Evolutionary conservation across 2,329 filamentous ascomycete genomes (phyloP).

Genomic region (Microdochium trichocladiopsis): DNA sequence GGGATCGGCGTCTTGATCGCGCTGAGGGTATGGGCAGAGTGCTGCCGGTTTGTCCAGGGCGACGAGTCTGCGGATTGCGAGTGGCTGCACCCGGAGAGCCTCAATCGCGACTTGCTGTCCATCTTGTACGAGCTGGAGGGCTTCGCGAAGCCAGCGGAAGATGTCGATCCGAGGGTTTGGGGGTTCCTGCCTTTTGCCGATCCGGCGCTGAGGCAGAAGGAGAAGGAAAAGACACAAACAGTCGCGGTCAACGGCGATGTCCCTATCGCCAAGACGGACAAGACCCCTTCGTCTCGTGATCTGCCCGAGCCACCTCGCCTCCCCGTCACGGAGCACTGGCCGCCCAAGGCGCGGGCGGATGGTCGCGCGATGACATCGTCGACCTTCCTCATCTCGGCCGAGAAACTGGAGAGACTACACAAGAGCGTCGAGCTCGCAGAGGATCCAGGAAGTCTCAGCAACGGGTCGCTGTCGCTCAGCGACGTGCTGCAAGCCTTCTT

Average conservation of each 20-base stretch:
- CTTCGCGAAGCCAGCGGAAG: conserved; percentile 6
- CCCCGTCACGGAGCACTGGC: conserved; percentile 18
- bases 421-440: conserved; percentile 16
- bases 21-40: conserved; percentile 21
- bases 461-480: conserved; percentile 18
- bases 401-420: conserved; percentile 24
- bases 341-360: conserved; percentile 15
- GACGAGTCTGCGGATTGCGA: conserved; percentile 9
- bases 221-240: background rate
- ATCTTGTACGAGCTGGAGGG: conserved; percentile 18
- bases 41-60: conserved; percentile 18
- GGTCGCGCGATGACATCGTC: conserved; percentile 14
- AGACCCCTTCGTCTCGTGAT: background rate
- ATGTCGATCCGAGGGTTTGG: conserved; percentile 13
- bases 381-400: conserved; percentile 21
- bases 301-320: conserved; percentile 15
- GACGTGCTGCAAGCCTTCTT: conserved; percentile 32
- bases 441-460: conserved; percentile 11
- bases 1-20: conserved; percentile 18
- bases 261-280: background rate
- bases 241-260: conserved; percentile 1
- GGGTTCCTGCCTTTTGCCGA: conserved; percentile 15
- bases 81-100: conserved; percentile 20
- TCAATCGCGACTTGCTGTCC: conserved; percentile 18
- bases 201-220: background rate